Evolutionary conservation across 495 filamentous ascomycete species (phyloP), one percentile per base, ranked within the genome.

Genomic region (Penicillium chermesinum): DNA sequence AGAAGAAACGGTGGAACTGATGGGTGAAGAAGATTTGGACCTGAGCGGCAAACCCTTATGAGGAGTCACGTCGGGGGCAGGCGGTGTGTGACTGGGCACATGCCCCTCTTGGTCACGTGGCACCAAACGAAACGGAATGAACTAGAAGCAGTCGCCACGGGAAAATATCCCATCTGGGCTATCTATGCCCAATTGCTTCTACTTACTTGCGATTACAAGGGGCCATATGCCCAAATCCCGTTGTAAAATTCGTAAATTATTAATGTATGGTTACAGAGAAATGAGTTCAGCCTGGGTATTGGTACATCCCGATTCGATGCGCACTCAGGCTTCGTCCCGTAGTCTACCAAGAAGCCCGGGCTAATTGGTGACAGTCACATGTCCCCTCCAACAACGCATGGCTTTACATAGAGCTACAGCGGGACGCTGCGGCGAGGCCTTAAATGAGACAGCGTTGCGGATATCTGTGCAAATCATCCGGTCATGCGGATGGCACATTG

Each of bases 401-500:
- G n/a, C n/a, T n/a, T n/a, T n/a, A n/a, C n/a, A n/a, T n/a, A n/a
- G n/a, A n/a, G n/a, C n/a, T n/a, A n/a, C n/a, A n/a, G n/a, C n/a
- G n/a, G n/a, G n/a, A n/a, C n/a, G n/a, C n/a, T n/a, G n/a, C n/a
- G n/a, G 45, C 25, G 25, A 17, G 38, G 19, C 53, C 48, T 20
- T 40, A 38, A 51, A 47, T 43, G 45, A 54, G n/a, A n/a, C n/a
- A n/a, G n/a, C n/a, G n/a, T n/a, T n/a, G n/a, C n/a, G n/a, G n/a
- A n/a, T n/a, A n/a, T n/a, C n/a, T n/a, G n/a, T n/a, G n/a, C n/a
- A n/a, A n/a, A n/a, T n/a, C n/a, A n/a, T n/a, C 33, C 25, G 42
- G 35, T 56, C 59, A 71, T 18, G 74, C 63, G 16, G 67, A 73
- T 50, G 66, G 63, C 53, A 79, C 63, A 56, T 70, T 48, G 57